Base-by-base conservation (phyloP, 176 grass and related monocot genomes). In the Neostapfia colusana region DNA sequence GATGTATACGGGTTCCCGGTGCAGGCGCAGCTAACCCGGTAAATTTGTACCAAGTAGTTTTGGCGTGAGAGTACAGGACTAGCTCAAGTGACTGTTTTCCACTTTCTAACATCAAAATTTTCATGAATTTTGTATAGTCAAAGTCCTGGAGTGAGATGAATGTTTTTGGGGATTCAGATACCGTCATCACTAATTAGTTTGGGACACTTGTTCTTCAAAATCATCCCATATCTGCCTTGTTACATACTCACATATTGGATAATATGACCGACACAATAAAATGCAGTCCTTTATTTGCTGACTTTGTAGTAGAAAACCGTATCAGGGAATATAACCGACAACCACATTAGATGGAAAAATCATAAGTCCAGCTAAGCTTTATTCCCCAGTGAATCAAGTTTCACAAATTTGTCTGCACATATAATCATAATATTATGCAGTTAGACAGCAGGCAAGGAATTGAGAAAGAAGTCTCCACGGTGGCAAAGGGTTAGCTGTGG, bases 291-390 rank as follows among this genome's bases (percentile, higher is more conserved):
- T 6, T 49, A 66, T 46, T 36, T 56, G 39, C 25, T 16, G 17
- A 21, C 27, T 26, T 2, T 28, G 17, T 23, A 12, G 64, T 65
- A 51, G 44, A 9, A 71, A 55, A 70, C 70, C 28, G 69, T 64
- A 64, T 28, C 20, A 63, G 46, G 23, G 72, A 76, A 45, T 70
- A 80, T 69, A 84, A 63, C 34, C 46, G 80, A 80, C 86, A 45
- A 50, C 56, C 55, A 55, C 26, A 35, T 80, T 80, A 64, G 75
- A 63, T 84, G 81, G 75, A 65, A 44, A 79, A 74, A 88, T 75
- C 73, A 80, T 75, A 65, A 71, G 83, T 54, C 81, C 81, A 80
- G 81, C 76, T 83, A 80, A 48, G 63, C 41, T 57, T 73, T 83
- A 83, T 83, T 88, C 80, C 64, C 61, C 68, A 54, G 53, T 24